These are phyloP conservation scores for Pythium chondricola DNA, from an alignment of 352 stramenopile species.

Conservation along the genomic window DNA sequence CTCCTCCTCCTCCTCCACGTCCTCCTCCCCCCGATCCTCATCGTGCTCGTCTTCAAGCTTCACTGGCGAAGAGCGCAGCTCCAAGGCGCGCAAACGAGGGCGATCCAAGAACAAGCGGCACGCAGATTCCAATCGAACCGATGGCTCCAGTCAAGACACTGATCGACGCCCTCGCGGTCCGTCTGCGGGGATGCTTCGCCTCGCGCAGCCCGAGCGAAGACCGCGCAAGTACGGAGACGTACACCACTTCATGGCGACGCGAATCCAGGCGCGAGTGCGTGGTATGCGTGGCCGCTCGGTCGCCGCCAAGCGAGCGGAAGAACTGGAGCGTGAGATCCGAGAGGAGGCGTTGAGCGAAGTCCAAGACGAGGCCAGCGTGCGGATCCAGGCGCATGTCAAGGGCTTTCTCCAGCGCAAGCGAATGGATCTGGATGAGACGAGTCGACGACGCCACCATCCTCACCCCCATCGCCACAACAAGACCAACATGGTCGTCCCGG, in stretches of 20 bases:
- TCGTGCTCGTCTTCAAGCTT: conserved; percentile 11
- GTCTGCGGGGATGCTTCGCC: conserved; percentile 6
- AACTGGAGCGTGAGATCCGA: conserved; percentile 33
- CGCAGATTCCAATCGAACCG: too few relatives aligned
- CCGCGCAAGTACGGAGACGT: conserved; percentile 2
- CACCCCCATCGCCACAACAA: conserved; percentile 8
- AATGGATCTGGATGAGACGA: background rate
- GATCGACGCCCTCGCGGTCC: background rate
- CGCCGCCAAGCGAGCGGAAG: conserved; percentile 10
- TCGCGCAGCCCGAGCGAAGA: conserved; percentile 2
- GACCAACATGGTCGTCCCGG: conserved; percentile 5
- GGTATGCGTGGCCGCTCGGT: conserved; percentile 22
- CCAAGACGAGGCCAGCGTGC: conserved; percentile 16
- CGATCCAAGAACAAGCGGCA: too few relatives aligned
- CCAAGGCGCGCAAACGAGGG: too few relatives aligned
- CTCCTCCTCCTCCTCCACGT: conserved; percentile 16
- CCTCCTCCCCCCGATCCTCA: conserved; percentile 17
- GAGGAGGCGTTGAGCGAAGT: conserved; percentile 36
- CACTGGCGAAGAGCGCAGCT: background rate
- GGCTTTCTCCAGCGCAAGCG: conserved; percentile 22
- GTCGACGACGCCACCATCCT: conserved; percentile 1
- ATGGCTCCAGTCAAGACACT: background rate
- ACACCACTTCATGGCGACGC: conserved; percentile 26
- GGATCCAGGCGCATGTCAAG: conserved; percentile 37
- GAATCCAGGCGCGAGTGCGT: conserved; percentile 33